Evolutionary conservation across 441 rosid genomes (phyloP).

Genomic region (Codiaeum variegatum): DNA sequence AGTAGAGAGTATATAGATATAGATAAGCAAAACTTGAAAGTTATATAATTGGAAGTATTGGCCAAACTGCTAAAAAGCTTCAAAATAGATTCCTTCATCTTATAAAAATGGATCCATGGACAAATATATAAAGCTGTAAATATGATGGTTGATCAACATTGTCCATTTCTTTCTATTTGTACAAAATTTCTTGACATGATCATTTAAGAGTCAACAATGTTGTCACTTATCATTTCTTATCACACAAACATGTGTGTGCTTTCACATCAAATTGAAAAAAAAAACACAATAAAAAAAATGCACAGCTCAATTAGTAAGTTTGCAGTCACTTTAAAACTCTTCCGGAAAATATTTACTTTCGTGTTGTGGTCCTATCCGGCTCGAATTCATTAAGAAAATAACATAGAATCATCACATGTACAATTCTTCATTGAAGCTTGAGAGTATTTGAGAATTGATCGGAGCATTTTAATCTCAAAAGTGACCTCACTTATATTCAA

Average conservation of each 20-base stretch:
- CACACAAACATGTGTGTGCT: slow-evolving; percentile 14
- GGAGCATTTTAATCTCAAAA: slow-evolving; percentile 24
- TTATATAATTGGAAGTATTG: background rate
- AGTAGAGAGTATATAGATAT: too few species aligned
- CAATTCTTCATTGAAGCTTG: background rate
- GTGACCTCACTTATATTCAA: slow-evolving; percentile 35
- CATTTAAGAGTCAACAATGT: slow-evolving; percentile 21
- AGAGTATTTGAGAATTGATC: background rate
- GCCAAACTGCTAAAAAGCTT: background rate
- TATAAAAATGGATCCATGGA: background rate
- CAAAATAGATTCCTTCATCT: slow-evolving; percentile 4
- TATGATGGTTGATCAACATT: background rate
- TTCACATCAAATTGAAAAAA: slow-evolving; percentile 24
- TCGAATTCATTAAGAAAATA: too few species aligned
- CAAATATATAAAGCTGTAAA: background rate
- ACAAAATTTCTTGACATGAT: background rate
- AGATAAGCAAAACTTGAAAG: background rate
- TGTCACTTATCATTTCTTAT: slow-evolving; percentile 25
- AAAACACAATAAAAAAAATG: background rate
- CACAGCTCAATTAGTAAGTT: too few species aligned
- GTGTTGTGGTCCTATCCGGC: too few species aligned
- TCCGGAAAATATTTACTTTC: too few species aligned
- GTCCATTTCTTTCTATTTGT: background rate
- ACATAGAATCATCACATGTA: too few species aligned
- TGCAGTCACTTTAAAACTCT: too few species aligned